Evolutionary conservation across 441 rosid species (phyloP).

Genomic region (Metrosideros polymorpha): DNA sequence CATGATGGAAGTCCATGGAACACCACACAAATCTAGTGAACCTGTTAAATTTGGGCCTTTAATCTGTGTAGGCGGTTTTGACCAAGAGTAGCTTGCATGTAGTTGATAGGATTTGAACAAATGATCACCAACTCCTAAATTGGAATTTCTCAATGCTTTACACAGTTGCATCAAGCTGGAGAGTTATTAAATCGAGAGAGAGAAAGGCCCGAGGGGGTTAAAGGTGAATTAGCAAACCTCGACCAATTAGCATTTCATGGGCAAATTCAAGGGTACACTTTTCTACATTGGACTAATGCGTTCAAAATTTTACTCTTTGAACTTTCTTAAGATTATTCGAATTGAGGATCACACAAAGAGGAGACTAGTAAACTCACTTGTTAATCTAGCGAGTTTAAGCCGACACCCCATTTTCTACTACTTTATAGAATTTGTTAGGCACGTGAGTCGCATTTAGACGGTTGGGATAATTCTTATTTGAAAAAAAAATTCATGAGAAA

Average conservation of each 20-base stretch:
- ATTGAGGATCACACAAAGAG: too few relatives aligned
- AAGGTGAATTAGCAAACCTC: not conserved
- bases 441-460: too few relatives aligned
- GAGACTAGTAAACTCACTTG: too few relatives aligned
- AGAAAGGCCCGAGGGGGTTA: not conserved
- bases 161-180: not conserved
- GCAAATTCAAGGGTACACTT: not conserved
- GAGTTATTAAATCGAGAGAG: not conserved
- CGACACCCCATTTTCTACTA: accelerated
- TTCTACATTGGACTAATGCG: accelerated
- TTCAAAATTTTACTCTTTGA: not conserved
- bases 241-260: not conserved
- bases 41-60: accelerated
- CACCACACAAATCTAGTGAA: not conserved
- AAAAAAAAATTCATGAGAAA: too few relatives aligned
- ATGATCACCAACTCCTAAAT: not conserved
- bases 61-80: not conserved
- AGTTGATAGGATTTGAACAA: not conserved
- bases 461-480: too few relatives aligned
- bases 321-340: not conserved
- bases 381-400: not conserved
- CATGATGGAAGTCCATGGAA: not conserved
- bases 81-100: accelerated
- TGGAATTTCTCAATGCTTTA: not conserved
- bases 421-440: too few relatives aligned